phyloP scores from a whole-genome alignment of 495 filamentous ascomycete species.

The Terfezia claveryi region DNA sequence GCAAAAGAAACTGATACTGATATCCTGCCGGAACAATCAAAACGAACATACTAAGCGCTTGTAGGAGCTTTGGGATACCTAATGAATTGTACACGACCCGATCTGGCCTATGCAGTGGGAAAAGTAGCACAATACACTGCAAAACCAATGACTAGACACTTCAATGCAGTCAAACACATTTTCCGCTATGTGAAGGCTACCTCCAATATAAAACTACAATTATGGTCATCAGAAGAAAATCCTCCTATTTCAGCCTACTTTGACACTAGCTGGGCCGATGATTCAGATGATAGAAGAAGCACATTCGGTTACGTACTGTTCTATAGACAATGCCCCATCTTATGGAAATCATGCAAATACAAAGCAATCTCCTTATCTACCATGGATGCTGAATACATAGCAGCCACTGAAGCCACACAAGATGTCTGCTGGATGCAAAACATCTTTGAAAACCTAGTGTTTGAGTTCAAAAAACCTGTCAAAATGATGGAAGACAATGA shows the following conservation, averaged over 20 bases:
- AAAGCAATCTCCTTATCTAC: background rate
- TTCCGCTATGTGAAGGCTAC: background rate
- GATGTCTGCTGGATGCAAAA: background rate
- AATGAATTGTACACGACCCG: background rate
- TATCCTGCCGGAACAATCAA: background rate
- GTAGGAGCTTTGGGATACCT: background rate
- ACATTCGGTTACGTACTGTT: background rate
- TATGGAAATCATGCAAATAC: background rate
- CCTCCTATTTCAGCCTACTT: background rate
- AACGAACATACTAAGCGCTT: background rate
- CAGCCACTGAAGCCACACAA: background rate
- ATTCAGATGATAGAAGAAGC: background rate
- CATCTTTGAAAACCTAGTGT: background rate
- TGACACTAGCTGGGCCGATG: background rate
- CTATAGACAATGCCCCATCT: background rate
- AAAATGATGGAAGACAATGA: background rate
- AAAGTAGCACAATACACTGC: background rate
- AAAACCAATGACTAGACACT: background rate
- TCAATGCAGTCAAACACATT: background rate
- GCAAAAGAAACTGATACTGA: background rate
- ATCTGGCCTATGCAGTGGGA: background rate
- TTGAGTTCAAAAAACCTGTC: background rate
- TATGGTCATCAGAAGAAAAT: background rate
- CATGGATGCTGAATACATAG: too few species aligned
- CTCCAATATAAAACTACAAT: background rate